These are phyloP conservation scores for Neofusicoccum parvum DNA, from an alignment of 2,329 filamentous ascomycete genomes.

Conservation along the genomic window DNA sequence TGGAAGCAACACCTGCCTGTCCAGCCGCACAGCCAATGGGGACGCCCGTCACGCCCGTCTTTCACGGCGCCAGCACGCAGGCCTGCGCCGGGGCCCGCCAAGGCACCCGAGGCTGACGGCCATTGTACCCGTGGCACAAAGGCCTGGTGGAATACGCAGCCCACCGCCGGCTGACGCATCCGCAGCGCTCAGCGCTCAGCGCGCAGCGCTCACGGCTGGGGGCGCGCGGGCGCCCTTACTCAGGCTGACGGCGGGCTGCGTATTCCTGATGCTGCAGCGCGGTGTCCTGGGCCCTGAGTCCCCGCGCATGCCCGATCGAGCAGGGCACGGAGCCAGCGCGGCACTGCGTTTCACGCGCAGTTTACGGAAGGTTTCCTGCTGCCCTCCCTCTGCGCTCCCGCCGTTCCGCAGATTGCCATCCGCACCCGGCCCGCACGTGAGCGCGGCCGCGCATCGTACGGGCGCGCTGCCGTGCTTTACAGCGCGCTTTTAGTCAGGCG, in stretches of 20 bases:
- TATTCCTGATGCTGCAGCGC: neutral
- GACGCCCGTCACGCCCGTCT: conserved; percentile 1
- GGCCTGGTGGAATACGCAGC: conserved; percentile 7
- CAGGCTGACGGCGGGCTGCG: neutral
- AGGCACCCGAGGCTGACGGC: conserved; percentile 19
- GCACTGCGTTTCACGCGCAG: conserved; percentile 17
- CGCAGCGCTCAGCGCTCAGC: neutral
- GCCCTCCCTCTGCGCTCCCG: neutral
- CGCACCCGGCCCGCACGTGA: neutral
- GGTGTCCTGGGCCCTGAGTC: neutral
- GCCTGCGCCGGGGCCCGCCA: neutral
- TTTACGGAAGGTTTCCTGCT: conserved; percentile 12
- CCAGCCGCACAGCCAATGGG: neutral
- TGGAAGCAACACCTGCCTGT: conserved; percentile 2
- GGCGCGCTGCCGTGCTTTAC: neutral
- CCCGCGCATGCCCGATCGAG: conserved; percentile 17
- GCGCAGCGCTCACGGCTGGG: neutral
- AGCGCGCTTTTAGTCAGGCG: neutral
- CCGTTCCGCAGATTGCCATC: neutral
- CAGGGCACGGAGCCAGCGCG: conserved; percentile 16
- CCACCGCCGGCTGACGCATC: neutral
- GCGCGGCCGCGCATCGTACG: neutral
- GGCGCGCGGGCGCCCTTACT: neutral
- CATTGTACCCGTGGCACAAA: conserved; percentile 19
- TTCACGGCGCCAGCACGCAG: neutral